These are phyloP conservation scores for Lunasporangiospora selenospora DNA, from an alignment of 192 early-diverging fungal species.

Conservation along the genomic window DNA sequence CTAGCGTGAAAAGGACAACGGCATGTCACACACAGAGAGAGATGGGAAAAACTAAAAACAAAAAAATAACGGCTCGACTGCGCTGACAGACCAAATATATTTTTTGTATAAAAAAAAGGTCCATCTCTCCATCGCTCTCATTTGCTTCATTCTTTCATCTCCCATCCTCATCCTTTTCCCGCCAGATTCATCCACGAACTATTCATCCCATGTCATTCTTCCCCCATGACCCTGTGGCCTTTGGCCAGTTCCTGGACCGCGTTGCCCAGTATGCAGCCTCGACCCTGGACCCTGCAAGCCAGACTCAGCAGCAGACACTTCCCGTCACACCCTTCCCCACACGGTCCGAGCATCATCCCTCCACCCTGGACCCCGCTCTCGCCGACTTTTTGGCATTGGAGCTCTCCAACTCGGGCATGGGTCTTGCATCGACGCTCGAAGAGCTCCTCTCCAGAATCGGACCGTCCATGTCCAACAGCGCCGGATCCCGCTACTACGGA, in stretches of 20 bases:
- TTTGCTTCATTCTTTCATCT: background rate
- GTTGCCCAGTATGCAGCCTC: constrained; percentile 8
- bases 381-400: constrained; percentile 3
- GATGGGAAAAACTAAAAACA: constrained; percentile 2
- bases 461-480: constrained; percentile 26
- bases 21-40: background rate
- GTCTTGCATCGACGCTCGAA: constrained; percentile 9
- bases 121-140: background rate
- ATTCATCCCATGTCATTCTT: constrained; percentile 15
- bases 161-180: background rate
- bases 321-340: constrained; percentile 17
- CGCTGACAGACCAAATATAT: too few species aligned
- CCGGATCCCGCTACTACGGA: constrained; percentile 60
- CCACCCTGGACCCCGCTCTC: background rate
- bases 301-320: constrained; percentile 8
- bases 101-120: too few species aligned
- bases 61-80: too few species aligned
- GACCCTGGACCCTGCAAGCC: constrained; percentile 2
- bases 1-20: too few species aligned
- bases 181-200: too few species aligned
- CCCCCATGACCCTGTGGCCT: background rate
- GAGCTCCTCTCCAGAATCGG: constrained; percentile 10
- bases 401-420: background rate
- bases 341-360: background rate
- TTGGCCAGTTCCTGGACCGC: background rate